Evolutionary conservation across 139 green algal species (phyloP).

Genomic region (Parachlorella kessleri): DNA sequence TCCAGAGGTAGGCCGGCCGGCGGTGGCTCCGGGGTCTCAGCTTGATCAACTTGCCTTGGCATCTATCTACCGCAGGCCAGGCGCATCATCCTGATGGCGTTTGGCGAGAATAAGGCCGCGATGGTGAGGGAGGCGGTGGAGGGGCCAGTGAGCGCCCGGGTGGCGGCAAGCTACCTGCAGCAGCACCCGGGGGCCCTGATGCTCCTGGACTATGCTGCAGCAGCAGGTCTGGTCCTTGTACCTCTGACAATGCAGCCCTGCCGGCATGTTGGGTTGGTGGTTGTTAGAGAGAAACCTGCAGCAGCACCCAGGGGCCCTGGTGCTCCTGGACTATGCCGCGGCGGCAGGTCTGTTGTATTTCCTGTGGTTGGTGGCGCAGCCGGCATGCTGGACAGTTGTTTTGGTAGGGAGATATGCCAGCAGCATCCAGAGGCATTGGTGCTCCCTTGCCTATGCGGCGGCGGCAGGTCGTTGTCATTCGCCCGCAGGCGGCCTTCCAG

Average conservation of each 20-base stretch:
- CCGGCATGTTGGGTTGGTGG: no score
- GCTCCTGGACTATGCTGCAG: slow-evolving; percentile 14
- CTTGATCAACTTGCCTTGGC: no score
- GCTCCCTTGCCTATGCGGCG: no score
- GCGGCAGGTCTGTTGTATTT: slow-evolving; percentile 5
- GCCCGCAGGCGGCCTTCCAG: no score
- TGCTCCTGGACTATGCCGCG: slow-evolving; percentile 14
- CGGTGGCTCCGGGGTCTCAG: no score
- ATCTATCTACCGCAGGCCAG: neutral
- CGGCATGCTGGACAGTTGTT: no score
- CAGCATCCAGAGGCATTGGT: slow-evolving; percentile 7
- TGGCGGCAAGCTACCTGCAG: slow-evolving; percentile 28
- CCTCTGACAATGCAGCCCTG: no score
- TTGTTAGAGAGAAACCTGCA: slow-evolving; percentile 24
- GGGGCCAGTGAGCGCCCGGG: slow-evolving; percentile 1
- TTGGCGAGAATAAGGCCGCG: slow-evolving; percentile 28
- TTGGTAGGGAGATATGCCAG: slow-evolving; percentile 19
- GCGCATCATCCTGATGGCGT: slow-evolving; percentile 19
- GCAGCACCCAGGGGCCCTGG: slow-evolving; percentile 5
- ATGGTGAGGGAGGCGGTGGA: slow-evolving; percentile 9
- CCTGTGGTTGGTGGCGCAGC: no score
- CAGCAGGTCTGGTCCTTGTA: neutral
- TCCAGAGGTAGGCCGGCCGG: no score
- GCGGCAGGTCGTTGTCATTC: no score
- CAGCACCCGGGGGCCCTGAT: slow-evolving; percentile 6